Conservation (phyloP, 2,329 filamentous ascomycete species). For the Grosmannia huntii region DNA sequence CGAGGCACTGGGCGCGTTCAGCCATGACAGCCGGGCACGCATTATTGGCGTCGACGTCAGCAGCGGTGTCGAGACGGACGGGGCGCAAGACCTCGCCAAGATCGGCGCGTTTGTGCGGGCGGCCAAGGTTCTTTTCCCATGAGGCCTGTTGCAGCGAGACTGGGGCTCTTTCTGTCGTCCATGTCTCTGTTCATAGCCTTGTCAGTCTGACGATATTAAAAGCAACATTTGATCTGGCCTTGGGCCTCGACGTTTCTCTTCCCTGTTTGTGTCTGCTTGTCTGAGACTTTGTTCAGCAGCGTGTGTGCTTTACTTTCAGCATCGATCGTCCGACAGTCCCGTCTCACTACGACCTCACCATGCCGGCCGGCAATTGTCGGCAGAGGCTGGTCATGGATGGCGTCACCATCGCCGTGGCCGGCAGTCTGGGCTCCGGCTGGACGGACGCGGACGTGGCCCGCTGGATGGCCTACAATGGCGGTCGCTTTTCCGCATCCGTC, state of each 20-base stretch:
- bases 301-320: too few relatives aligned
- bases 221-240: background rate
- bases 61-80: conserved; percentile 88
- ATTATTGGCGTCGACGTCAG: conserved; percentile 76
- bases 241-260: background rate
- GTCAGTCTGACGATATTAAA: background rate
- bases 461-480: conserved; percentile 55
- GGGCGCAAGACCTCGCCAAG: conserved; percentile 66
- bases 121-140: conserved; percentile 43
- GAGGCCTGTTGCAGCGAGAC: conserved; percentile 11
- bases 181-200: background rate
- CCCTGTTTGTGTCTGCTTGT: background rate
- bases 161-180: background rate
- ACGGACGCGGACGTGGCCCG: conserved; percentile 43
- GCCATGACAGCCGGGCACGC: conserved; percentile 34
- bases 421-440: conserved; percentile 37
- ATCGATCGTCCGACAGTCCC: background rate
- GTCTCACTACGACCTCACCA: background rate
- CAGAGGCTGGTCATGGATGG: conserved; percentile 10
- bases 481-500: conserved; percentile 39
- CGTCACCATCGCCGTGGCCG: conserved; percentile 37
- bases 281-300: background rate
- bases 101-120: conserved; percentile 70
- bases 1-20: conserved; percentile 49
- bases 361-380: background rate